Base-by-base conservation (phyloP, 768 basidiomycete genomes). In the Termitomyces sp. region DNA sequence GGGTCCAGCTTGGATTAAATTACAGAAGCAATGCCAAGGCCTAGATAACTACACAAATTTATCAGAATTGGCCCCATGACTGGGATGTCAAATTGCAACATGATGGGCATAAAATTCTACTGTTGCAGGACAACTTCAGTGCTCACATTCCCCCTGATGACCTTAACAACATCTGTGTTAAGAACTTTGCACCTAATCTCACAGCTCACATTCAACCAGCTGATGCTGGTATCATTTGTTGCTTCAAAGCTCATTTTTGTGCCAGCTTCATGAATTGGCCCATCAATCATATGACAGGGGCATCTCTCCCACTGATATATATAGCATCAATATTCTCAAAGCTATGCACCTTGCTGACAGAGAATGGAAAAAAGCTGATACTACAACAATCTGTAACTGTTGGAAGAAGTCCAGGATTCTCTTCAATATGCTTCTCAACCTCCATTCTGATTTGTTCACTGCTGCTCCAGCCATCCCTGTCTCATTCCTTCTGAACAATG, bases 371-470 rank as follows among this genome's bases (percentile, higher is more conserved):
- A 25, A 25, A 25, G 25, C 25, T 25, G 25, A 25, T 25, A 25
- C 25, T 25, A 25, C 25, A 25, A 25, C 25, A 25, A 25, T 25
- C 25, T 25, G 25, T 25, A 25, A 25, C 25, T 25, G 25, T 25
- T 76, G 75, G 74, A 29, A 46, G 10, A 74, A 74, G n/a, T 63
- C 69, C 6, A 66, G 67, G 1, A 74, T 74, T 55, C 60, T 74
- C 6, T 68, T 20, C 29, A 54, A 56, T 66, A 8, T 50, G 52
- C 54, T 59, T 57, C 25, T 67, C 17, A 55, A 59, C 42, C 46
- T 59, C 3, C 25, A 56, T 20, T 17, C 54, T n/a, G 53, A 54
- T 40, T 15, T 11, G 11, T 10, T 6, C 11, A 48, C 47, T 6
- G 40, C 53, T 50, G 52, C 59, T 12, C 66, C 65, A 17, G 37